These are phyloP conservation scores for Tetrahymena elliotti DNA, from an alignment of 73 alveolate genomes.

Conservation along the genomic window DNA sequence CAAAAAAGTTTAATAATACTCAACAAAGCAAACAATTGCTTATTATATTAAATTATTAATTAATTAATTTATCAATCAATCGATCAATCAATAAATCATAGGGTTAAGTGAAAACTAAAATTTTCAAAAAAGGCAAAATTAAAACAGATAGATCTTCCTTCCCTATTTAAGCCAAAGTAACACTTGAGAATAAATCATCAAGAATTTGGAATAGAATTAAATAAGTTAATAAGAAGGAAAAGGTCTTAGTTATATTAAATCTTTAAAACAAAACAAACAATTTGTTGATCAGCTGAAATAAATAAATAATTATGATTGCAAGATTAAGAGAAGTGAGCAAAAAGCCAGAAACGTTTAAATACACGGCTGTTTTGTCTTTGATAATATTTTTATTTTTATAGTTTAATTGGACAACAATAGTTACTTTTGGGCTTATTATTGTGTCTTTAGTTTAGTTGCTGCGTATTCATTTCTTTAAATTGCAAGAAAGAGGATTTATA, in stretches of 20 bases:
- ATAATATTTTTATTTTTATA: neutral
- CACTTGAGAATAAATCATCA: neutral
- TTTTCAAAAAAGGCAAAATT: neutral
- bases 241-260: too few species aligned
- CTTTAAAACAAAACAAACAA: too few species aligned
- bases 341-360: neutral
- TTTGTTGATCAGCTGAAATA: neutral
- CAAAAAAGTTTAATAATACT: neutral
- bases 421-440: neutral
- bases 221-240: too few species aligned
- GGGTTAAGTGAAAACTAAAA: neutral
- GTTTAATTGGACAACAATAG: neutral
- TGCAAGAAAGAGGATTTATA: conserved; percentile 7
- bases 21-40: neutral
- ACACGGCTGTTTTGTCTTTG: neutral
- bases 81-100: too few species aligned
- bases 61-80: too few species aligned
- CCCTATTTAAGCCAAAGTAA: neutral
- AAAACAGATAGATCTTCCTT: neutral
- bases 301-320: neutral
- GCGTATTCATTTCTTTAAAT: neutral
- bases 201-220: too few species aligned
- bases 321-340: neutral
- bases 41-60: neutral
- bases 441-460: neutral